A percentile compares a stretch with the other conserved stretches of the same genome.
These are phyloP conservation scores for Pholiota microspora DNA, from an alignment of 768 basidiomycete species.

Conservation along the genomic window DNA sequence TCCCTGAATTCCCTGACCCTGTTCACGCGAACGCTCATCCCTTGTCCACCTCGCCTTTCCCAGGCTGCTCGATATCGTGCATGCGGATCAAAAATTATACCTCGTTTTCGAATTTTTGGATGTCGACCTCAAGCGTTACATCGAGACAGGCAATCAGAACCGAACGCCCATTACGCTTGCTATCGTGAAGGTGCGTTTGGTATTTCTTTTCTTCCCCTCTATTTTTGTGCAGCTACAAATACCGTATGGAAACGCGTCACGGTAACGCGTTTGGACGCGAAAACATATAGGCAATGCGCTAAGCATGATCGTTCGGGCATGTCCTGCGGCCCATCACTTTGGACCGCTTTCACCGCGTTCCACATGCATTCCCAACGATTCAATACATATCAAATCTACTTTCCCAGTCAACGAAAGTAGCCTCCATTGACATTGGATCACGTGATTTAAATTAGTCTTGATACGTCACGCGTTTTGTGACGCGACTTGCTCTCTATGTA, in stretches of 20 bases:
- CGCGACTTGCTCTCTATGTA: slow-evolving; percentile 7
- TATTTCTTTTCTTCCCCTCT: slow-evolving; percentile 12
- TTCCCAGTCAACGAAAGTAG: slow-evolving; percentile 11
- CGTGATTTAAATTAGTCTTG: slow-evolving; percentile 26
- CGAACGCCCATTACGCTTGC: slow-evolving; percentile 70
- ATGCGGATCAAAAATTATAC: slow-evolving; percentile 95
- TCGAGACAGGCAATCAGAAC: slow-evolving; percentile 79
- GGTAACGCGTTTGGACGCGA: slow-evolving; percentile 24
- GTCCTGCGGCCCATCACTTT: background rate
- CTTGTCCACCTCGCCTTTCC: slow-evolving; percentile 5
- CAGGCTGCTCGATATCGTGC: slow-evolving; percentile 94
- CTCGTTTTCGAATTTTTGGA: slow-evolving; percentile 98
- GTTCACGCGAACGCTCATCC: background rate
- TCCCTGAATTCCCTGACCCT: background rate
- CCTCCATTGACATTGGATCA: slow-evolving; percentile 23
- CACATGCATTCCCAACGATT: slow-evolving; percentile 13
- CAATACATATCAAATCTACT: slow-evolving; percentile 6
- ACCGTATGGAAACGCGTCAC: slow-evolving; percentile 18
- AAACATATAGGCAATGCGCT: slow-evolving; percentile 4
- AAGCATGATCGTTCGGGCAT: background rate
- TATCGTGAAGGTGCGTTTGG: slow-evolving; percentile 72
- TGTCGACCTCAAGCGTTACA: slow-evolving; percentile 94
- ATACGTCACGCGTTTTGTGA: slow-evolving; percentile 22
- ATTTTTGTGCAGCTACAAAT: background rate
- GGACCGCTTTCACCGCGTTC: slow-evolving; percentile 10